A percentile compares a stretch with the other conserved stretches of the same genome.
Evolutionary conservation across 352 stramenopile species (phyloP).

Genomic region (Plasmopara halstedii): DNA sequence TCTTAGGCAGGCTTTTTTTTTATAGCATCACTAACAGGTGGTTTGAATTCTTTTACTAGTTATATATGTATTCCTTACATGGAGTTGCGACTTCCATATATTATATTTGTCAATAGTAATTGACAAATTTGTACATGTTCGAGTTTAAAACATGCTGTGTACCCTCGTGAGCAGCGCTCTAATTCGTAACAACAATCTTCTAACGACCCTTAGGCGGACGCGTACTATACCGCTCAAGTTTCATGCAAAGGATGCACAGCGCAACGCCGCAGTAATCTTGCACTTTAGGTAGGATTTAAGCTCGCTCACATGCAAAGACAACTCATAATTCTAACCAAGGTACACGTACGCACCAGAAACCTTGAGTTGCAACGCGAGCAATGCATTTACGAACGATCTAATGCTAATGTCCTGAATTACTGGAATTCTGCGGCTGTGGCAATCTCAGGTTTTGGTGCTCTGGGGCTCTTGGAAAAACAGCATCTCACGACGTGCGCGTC

Average conservation of each 20-base stretch:
- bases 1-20: too few relatives aligned
- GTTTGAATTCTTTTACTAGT: too few relatives aligned
- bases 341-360: constrained; percentile 5
- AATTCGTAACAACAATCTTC: constrained; percentile 1
- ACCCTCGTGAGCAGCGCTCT: background rate
- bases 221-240: background rate
- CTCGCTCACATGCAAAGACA: too few relatives aligned
- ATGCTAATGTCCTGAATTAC: constrained; percentile 15
- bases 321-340: too few relatives aligned
- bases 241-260: background rate
- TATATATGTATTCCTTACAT: too few relatives aligned
- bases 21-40: too few relatives aligned
- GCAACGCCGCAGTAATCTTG: constrained; percentile 1
- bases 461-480: constrained; percentile 9
- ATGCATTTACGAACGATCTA: constrained; percentile 2
- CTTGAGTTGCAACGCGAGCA: constrained; percentile 2
- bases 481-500: constrained; percentile 15
- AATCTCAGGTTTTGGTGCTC: constrained; percentile 3
- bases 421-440: constrained; percentile 18
- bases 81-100: too few relatives aligned
- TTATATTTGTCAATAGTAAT: too few relatives aligned
- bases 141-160: constrained; percentile 5
- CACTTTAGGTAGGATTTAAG: constrained; percentile 2
- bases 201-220: constrained; percentile 7
- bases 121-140: too few relatives aligned